Conservation (phyloP, 441 rosid genomes). For the Croton setiger region DNA sequence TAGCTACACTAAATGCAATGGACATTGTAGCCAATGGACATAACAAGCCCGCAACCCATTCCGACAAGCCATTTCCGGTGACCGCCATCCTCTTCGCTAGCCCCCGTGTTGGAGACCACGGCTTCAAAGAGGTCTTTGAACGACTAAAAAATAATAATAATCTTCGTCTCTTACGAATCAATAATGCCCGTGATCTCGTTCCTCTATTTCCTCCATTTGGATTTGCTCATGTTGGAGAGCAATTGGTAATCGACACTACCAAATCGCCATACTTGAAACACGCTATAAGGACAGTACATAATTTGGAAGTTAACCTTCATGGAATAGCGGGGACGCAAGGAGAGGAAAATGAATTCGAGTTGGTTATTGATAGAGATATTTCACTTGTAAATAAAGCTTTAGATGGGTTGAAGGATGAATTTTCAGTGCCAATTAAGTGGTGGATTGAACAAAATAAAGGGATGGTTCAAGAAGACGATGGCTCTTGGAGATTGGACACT, state of each 20-base stretch:
- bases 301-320: slow-evolving; percentile 19
- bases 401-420: slow-evolving; percentile 6
- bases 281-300: not conserved
- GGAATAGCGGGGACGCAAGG: slow-evolving; percentile 8
- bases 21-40: slow-evolving; percentile 42
- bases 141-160: slow-evolving; percentile 7
- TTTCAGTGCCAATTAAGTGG: slow-evolving; percentile 13
- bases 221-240: not conserved
- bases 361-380: slow-evolving; percentile 8
- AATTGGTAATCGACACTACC: not conserved
- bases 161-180: slow-evolving; percentile 3
- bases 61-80: slow-evolving; percentile 23
- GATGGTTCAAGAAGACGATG: slow-evolving; percentile 14
- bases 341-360: slow-evolving; percentile 1
- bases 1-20: slow-evolving; percentile 27
- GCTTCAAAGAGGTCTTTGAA: slow-evolving; percentile 28
- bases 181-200: slow-evolving; percentile 3
- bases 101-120: slow-evolving; percentile 35
- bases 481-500: slow-evolving; percentile 10
- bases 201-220: slow-evolving; percentile 3
- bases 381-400: slow-evolving; percentile 12
- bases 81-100: slow-evolving; percentile 30
- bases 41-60: slow-evolving; percentile 22
- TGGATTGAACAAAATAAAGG: slow-evolving; percentile 15
- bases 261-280: slow-evolving; percentile 2